phyloP scores from a whole-genome alignment of 345 rosid species.

The Erodium maritimum region DNA sequence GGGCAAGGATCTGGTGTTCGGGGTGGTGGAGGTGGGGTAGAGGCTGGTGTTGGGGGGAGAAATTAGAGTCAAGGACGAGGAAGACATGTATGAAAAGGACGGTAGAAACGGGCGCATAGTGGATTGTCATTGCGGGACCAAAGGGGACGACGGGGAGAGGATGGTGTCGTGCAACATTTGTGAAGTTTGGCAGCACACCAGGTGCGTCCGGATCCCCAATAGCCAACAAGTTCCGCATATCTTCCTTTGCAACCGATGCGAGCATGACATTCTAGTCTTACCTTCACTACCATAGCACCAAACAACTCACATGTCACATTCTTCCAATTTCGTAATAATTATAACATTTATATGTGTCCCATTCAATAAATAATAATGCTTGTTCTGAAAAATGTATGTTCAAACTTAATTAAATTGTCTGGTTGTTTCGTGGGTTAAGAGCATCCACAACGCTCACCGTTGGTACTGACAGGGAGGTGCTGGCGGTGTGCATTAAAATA shows the following conservation, averaged over 20 bases:
- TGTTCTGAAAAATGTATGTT: no score
- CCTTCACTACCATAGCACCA: conserved; percentile 43
- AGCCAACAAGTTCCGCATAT: conserved; percentile 55
- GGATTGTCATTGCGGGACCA: conserved; percentile 63
- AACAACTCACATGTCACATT: no score
- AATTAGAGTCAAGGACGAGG: conserved; percentile 13
- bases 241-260: conserved; percentile 77
- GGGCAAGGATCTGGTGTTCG: conserved; percentile 29
- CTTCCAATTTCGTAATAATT: no score
- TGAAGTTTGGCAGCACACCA: conserved; percentile 80
- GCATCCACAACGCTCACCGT: no score
- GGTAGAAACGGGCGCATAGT: conserved; percentile 18
- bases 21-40: conserved; percentile 31
- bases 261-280: conserved; percentile 46
- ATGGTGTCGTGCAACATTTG: conserved; percentile 77
- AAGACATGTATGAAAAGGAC: conserved; percentile 18
- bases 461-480: no score
- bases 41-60: conserved; percentile 42
- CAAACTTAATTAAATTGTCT: no score
- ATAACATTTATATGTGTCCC: no score
- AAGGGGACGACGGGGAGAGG: conserved; percentile 75
- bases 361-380: no score
- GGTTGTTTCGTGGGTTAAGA: no score
- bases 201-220: conserved; percentile 63
- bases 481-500: no score